Evolutionary conservation across 495 filamentous ascomycete genomes (phyloP).

Genomic region (Stereocaulon alpinum): DNA sequence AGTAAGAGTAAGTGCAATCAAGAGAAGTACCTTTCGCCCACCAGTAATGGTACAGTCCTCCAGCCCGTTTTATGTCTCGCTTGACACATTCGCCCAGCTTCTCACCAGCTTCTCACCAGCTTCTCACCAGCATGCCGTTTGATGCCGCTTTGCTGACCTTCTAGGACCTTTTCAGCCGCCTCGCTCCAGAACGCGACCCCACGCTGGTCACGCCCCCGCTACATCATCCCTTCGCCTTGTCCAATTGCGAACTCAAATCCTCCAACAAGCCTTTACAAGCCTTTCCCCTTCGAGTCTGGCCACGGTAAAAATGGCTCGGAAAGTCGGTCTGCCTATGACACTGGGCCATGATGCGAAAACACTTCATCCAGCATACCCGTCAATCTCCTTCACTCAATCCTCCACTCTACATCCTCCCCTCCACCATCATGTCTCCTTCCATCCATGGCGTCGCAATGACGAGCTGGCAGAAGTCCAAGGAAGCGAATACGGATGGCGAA

Average conservation of each 20-base stretch:
- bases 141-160: no score
- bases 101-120: no score
- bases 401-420: not conserved
- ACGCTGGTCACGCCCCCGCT: not conserved
- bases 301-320: not conserved
- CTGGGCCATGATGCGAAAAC: not conserved
- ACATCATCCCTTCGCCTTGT: not conserved
- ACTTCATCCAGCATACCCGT: slow-evolving; percentile 7
- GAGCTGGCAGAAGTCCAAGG: not conserved
- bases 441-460: not conserved
- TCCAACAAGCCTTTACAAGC: not conserved
- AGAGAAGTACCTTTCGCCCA: no score
- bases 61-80: no score
- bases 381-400: not conserved
- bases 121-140: no score
- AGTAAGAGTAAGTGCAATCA: no score
- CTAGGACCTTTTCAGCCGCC: no score
- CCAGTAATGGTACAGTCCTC: no score
- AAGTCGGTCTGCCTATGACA: not conserved
- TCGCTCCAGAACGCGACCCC: not conserved
- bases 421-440: not conserved
- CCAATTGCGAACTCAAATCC: not conserved
- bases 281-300: slow-evolving; percentile 8
- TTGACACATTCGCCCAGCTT: no score
- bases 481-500: not conserved